These are phyloP conservation scores for Xylaria sp. DNA, from an alignment of 2,329 filamentous ascomycete genomes.

Conservation along the genomic window DNA sequence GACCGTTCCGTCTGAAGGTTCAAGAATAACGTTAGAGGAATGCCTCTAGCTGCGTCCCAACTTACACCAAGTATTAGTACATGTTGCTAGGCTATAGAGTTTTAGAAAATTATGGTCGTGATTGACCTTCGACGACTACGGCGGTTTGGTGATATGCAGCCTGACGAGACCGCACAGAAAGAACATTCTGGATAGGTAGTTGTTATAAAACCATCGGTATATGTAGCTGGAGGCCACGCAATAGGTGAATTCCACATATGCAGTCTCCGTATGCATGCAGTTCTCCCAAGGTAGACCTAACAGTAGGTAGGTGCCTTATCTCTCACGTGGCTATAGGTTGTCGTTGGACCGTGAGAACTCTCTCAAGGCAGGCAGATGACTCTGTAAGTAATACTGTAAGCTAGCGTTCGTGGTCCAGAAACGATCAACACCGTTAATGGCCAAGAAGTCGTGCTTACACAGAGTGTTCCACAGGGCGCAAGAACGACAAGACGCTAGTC, in stretches of 20 bases:
- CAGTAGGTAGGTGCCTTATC: not conserved
- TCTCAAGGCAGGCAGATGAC: not conserved
- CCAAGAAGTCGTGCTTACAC: not conserved
- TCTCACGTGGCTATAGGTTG: conserved; percentile 9
- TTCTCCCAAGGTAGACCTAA: not conserved
- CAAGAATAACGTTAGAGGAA: conserved; percentile 16
- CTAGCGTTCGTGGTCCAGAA: not conserved
- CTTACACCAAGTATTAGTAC: conserved; percentile 6
- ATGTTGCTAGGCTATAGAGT: not conserved
- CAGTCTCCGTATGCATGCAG: not conserved
- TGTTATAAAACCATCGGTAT: not conserved
- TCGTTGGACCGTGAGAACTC: conserved; percentile 8
- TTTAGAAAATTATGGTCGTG: not conserved
- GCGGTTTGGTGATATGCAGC: not conserved
- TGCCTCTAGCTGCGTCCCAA: conserved; percentile 4
- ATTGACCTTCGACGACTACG: not conserved
- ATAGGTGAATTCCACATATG: not conserved
- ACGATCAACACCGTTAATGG: not conserved
- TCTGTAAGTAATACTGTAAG: conserved; percentile 5
- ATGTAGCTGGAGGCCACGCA: conserved; percentile 2
- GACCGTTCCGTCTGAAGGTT: conserved; percentile 27
- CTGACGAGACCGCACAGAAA: not conserved
- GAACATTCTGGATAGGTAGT: conserved; percentile 5
- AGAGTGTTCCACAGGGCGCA: not conserved
- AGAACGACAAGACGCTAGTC: not conserved